Base-by-base conservation (phyloP, 2,329 filamentous ascomycete genomes). In the Arthrobotrys sphaeroides region DNA sequence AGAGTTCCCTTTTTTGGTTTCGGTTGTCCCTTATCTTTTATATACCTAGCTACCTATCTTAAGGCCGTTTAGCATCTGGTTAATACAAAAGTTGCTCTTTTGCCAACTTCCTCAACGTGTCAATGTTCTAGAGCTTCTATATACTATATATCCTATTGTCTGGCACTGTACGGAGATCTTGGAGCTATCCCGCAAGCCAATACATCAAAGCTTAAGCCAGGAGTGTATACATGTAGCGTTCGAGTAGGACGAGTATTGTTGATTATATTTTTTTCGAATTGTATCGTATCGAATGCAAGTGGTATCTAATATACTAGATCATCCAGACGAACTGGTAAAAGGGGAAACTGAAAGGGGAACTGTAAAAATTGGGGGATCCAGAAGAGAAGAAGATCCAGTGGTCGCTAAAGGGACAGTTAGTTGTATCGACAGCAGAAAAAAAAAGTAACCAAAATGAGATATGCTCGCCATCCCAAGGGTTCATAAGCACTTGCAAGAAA, bases 381-480 rank as follows among this genome's bases (percentile, higher is more conserved):
- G 12, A 33, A 62, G 4, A 20, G 22, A 20, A 24, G 16, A 51
- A 38, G 26, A 16, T 13, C 38, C 12, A 36, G 22, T n/a, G n/a
- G 22, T 47, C 60, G 60, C 60, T 64, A 64, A 64, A 64, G 40
- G 16, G 12, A n/a, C 3, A 53, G 22, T 33, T 36, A 38, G 43
- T 55, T 65, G 24, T 51, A 45, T 64, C 24, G n/a, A 53, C n/a
- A 13, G 31, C 3, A 38, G 6, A 26, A 45, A 10, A 61, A 61
- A 45, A 24, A 16, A 57, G 1, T 10, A 33, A 20, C 10, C 40
- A 20, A 49, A 68, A 60, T 33, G 43, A 31, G 9, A 24, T 7
- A 47, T 38, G 38, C 38, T 43, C 16, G 38, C 53, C 49, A 20
- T 38, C 49, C 53, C 53, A 42, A 59, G 13, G 31, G 57, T 38